phyloP scores from a whole-genome alignment of 108 stramenopile species.

The Nitzschia sp. region DNA sequence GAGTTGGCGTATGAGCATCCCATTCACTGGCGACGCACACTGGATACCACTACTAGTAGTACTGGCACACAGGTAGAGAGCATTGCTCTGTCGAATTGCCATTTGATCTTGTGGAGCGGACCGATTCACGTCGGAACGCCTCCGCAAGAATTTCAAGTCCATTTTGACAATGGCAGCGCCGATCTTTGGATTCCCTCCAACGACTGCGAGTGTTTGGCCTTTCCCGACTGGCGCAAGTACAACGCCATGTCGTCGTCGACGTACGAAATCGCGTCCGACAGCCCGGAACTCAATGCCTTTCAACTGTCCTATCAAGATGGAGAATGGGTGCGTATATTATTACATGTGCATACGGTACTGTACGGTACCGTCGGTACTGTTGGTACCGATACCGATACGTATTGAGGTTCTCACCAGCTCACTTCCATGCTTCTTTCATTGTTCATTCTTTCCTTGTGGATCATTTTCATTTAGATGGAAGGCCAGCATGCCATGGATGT shows the following conservation, averaged over 20 bases:
- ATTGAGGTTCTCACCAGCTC: neutral
- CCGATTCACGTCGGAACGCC: slow-evolving; percentile 73
- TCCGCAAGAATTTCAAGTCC: slow-evolving; percentile 79
- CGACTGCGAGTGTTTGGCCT: slow-evolving; percentile 66
- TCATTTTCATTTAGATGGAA: slow-evolving; percentile 49
- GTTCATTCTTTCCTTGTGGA: neutral
- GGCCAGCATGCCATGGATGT: slow-evolving; percentile 53
- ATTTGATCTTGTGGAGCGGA: slow-evolving; percentile 51
- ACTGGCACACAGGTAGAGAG: slow-evolving; percentile 7
- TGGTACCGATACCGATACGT: no score
- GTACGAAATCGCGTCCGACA: slow-evolving; percentile 27
- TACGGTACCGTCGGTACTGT: no score
- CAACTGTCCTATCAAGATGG: slow-evolving; percentile 69
- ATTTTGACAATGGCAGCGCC: slow-evolving; percentile 94
- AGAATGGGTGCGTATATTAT: slow-evolving; percentile 37
- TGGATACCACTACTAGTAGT: neutral
- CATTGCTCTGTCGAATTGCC: slow-evolving; percentile 49
- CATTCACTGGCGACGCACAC: slow-evolving; percentile 25
- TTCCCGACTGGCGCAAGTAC: slow-evolving; percentile 61
- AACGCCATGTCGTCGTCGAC: slow-evolving; percentile 49
- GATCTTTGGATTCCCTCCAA: slow-evolving; percentile 95
- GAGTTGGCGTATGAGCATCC: slow-evolving; percentile 19
- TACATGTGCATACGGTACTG: no score
- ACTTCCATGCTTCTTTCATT: neutral
- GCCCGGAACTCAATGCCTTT: slow-evolving; percentile 55